Base-by-base conservation (phyloP, 2,329 filamentous ascomycete species). In the Leptographium lundbergii region DNA sequence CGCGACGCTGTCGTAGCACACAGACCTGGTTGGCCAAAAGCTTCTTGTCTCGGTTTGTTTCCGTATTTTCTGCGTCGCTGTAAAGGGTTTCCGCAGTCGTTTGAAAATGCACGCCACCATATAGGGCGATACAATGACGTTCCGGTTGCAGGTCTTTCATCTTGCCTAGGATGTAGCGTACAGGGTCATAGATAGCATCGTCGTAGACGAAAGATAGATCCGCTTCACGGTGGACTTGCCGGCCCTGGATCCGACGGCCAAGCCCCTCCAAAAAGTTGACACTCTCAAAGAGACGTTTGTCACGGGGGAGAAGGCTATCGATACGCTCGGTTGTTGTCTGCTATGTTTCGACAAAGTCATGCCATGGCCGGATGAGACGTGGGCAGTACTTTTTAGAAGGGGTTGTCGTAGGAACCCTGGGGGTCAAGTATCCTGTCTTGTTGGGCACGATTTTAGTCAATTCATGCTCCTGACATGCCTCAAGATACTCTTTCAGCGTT, bases 61-160 rank as follows among this genome's bases (percentile, higher is more conserved):
- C 55, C 5, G 19, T 14, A 27, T 48, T 54, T 17, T 60, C 59
- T 1, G 17, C 24, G 4, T 36, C 32, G 48, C 55, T 50, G 29
- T 55, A 55, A 17, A 60, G 59, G 27, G 19, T 60, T 27, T 13
- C 54, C 2, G 50, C 55, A 2, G 51, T 51, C 9, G 59, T 55
- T 34, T 60, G 25, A 54, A 69, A 64, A 57, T 70, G 66, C 0
- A 72, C 65, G 59, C 66, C 65, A 19, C 61, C 64, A 25, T 70
- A 59, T 14, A 68, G 56, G 42, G 71, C 69, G 14, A 58, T 24
- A 13, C 53, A 22, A 7, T 56, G 47, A 2, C 19, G 55, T 6
- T 19, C 14, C 13, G 42, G 27, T 17, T 24, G 50, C 75, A 80
- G 0, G 70, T 73, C 65, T 80, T 60, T 57, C 24, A 60, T 14